Percentiles rank a stretch among this genome's conserved stretches.
phyloP scores from a whole-genome alignment of 768 basidiomycete genomes.

The Leccinum sublutescens region DNA sequence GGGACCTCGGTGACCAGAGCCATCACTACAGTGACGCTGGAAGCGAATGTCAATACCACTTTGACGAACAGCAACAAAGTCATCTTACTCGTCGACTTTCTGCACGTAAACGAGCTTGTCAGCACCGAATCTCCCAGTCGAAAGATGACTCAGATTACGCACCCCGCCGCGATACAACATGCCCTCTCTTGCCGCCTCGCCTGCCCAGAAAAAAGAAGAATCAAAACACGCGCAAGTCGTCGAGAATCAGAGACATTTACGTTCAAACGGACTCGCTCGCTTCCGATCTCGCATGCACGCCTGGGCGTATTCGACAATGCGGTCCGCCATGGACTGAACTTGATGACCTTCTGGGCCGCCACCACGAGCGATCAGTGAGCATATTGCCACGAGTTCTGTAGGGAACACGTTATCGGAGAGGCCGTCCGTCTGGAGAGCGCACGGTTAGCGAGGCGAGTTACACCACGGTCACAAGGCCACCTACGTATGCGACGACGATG shows the following conservation, averaged over 20 bases:
- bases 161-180: slow-evolving; percentile 72
- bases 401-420: slow-evolving; percentile 61
- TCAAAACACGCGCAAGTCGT: slow-evolving; percentile 6
- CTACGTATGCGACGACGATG: slow-evolving; percentile 48
- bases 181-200: slow-evolving; percentile 63
- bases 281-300: slow-evolving; percentile 66
- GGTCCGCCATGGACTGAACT: slow-evolving; percentile 70
- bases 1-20: slow-evolving; percentile 64
- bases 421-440: slow-evolving; percentile 46
- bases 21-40: slow-evolving; percentile 69
- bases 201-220: slow-evolving; percentile 29
- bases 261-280: slow-evolving; percentile 72
- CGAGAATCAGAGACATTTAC: slow-evolving; percentile 37
- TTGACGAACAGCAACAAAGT: neutral
- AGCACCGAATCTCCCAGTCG: slow-evolving; percentile 2
- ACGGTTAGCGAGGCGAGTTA: slow-evolving; percentile 5
- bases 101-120: slow-evolving; percentile 26
- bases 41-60: slow-evolving; percentile 10
- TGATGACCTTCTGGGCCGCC: slow-evolving; percentile 56
- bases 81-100: slow-evolving; percentile 79
- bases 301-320: slow-evolving; percentile 66
- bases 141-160: slow-evolving; percentile 34
- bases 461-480: slow-evolving; percentile 10
- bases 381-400: slow-evolving; percentile 67
- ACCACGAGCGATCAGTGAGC: slow-evolving; percentile 58